Evolutionary conservation across 2,329 filamentous ascomycete species (phyloP), one percentile per base, ranked within the genome.

Genomic region (Diaporthe sp.): DNA sequence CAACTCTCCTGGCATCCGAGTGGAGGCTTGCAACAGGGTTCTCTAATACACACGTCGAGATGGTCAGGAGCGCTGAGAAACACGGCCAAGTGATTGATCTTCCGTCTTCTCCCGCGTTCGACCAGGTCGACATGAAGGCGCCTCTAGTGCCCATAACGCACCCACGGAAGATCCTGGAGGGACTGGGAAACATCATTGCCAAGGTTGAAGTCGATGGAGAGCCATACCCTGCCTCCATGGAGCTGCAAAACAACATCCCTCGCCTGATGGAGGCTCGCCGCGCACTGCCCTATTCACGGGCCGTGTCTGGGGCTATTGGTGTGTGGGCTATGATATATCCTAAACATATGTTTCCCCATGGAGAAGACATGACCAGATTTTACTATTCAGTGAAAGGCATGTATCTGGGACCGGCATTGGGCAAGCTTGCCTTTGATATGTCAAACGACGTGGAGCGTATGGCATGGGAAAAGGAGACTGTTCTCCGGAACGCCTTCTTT

Each of bases 171-270:
- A 91, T 97, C 47, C 84, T 88, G 1, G 88, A 90, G 50, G 91
- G 91, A 47, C 90, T 96, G 79, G 95, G 95, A 4, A 97, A 97
- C 82, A 96, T 97, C 72, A 86, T 97, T 30, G 90, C 92, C 42
- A 89, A 90, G 55, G 81, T 96, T 13, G 85, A 89, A 22, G 83
- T 88, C 25, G 80, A 86, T 30, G 86, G 85, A 6, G 81, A 84
- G 42, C 79, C 83, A 1, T 84, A 88, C 0, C 91, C 93, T 17
- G 94, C 94, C 4, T 95, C 93, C 1, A 87, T 88, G 38, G 94
- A 96, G 80, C 86, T 96, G 1, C 94, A 97, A 81, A 81, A 81
- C 25, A 86, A 89, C 6, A 91, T 96, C 3, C 89, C 90, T 7
- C 82, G 83, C 9, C 89, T 93, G 40, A 89, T 93, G 75, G 84